phyloP scores from a whole-genome alignment of 2,329 filamentous ascomycete species.

The Exophiala spinifera region DNA sequence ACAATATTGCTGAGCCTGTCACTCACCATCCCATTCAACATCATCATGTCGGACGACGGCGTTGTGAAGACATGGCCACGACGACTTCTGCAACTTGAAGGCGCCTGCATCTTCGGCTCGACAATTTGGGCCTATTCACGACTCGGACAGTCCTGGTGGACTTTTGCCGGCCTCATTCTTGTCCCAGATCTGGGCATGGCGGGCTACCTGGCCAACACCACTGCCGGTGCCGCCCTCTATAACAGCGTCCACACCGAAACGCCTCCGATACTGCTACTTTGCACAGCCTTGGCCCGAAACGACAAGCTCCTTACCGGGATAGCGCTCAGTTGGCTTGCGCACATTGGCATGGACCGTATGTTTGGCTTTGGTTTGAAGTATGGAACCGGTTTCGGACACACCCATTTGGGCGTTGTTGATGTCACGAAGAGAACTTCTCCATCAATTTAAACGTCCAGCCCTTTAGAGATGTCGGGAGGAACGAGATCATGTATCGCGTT shows the following conservation, averaged over 20 bases:
- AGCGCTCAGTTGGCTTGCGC: conserved; percentile 17
- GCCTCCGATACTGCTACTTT: conserved; percentile 15
- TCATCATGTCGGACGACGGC: conserved; percentile 4
- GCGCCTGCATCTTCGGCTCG: conserved; percentile 12
- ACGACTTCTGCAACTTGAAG: conserved; percentile 15
- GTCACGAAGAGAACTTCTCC: too few species aligned
- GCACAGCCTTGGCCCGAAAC: conserved; percentile 12
- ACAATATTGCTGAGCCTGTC: too few species aligned
- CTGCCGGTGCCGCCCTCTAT: conserved; percentile 10
- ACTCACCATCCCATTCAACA: too few species aligned
- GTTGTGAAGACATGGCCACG: conserved; percentile 18
- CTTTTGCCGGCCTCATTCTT: conserved; percentile 15
- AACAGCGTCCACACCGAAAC: conserved; percentile 17
- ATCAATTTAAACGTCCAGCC: too few species aligned
- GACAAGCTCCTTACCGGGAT: conserved; percentile 9
- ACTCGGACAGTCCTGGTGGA: conserved; percentile 13
- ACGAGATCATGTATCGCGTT: too few species aligned
- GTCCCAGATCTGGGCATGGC: conserved; percentile 18
- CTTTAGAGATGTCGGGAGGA: too few species aligned
- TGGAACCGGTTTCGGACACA: conserved; percentile 17
- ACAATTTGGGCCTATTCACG: conserved; percentile 18
- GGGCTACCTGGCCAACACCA: conserved; percentile 17
- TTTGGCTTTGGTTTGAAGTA: conserved; percentile 19
- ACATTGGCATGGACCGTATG: conserved; percentile 24
- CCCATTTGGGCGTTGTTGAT: conserved; percentile 11